Evolutionary conservation across 495 filamentous ascomycete species (phyloP), one percentile per base, ranked within the genome.

Genomic region (Podospora pseudopauciseta): DNA sequence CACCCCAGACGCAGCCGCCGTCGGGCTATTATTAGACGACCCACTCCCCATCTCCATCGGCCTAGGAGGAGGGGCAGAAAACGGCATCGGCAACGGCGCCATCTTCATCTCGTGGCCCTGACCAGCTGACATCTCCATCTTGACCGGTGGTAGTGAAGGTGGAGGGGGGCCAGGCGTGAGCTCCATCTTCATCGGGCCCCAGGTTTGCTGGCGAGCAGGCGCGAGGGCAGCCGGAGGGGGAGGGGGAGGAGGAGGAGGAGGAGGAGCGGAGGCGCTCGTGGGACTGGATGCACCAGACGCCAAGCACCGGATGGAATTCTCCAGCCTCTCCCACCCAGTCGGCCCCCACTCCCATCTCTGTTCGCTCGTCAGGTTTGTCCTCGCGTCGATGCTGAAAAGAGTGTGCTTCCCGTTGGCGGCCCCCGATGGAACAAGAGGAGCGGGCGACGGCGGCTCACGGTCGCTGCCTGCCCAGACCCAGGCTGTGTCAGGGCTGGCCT

Each of bases 391-490:
- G 61, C 71, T 75, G 63, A 72, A 76, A 3, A 75, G 62, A 11
- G 53, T 53, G 13, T 59, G 55, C 63, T 64, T 62, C 5, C 44
- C 64, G 44, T 20, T 60, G 28, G 39, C 60, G 13, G 67, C 28
- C 54, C 65, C 54, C 30, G 65, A 60, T 65, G 64, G 67, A 56
- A 23, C 39, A 15, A 18, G 30, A 19, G 30, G 30, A 5, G 61
- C 18, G 16, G 61, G 61, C 20, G 18, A n/a, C 34, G 61, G 60
- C 11, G 60, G 18, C 53, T 72, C 72, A 18, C 68, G 63, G 26
- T 84, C 82, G 68, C 83, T 75, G 87, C 92, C 92, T 56, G 87
- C 81, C 95, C 95, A 99, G 18, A 94, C 86, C 94, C 94, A 98
- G 30, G 88, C 87, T 27, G 87, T 89, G 26, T 95, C 91, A 5